Percentiles rank a stretch among this genome's conserved stretches.
These are phyloP conservation scores for Candida corydali DNA, from an alignment of 805 yeast species.

Conservation along the genomic window DNA sequence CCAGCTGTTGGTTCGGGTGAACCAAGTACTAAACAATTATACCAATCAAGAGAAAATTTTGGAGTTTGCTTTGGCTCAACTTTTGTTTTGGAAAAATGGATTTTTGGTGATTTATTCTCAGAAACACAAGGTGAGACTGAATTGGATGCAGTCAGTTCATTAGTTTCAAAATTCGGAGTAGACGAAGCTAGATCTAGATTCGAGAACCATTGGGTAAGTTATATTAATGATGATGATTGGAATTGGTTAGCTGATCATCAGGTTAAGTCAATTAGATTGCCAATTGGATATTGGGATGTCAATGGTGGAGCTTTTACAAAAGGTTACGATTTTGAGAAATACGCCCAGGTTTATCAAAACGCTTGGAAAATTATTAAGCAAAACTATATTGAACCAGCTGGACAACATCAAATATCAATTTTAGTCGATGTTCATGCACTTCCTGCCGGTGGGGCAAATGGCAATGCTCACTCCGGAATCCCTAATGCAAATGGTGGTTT, in stretches of 20 bases:
- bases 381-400: conserved; percentile 57
- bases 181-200: conserved; percentile 51
- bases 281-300: conserved; percentile 91
- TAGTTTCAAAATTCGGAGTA: conserved; percentile 45
- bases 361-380: conserved; percentile 67
- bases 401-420: conserved; percentile 59
- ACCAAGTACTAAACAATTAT: conserved; percentile 46
- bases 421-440: conserved; percentile 83
- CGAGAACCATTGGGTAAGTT: conserved; percentile 64
- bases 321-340: conserved; percentile 59
- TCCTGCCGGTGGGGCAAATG: conserved; percentile 94
- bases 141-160: conserved; percentile 61
- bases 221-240: conserved; percentile 73
- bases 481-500: conserved; percentile 51
- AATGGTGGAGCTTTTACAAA: conserved; percentile 53
- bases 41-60: conserved; percentile 57
- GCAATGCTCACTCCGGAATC: conserved; percentile 81
- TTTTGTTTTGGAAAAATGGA: conserved; percentile 79
- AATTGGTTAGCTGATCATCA: conserved; percentile 61
- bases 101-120: conserved; percentile 57
- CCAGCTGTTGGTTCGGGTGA: conserved; percentile 24
- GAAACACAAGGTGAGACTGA: conserved; percentile 58
- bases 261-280: conserved; percentile 79
- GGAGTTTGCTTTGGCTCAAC: conserved; percentile 86
- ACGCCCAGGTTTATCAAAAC: conserved; percentile 52